Conservation (phyloP, 2,329 filamentous ascomycete species). For the Pseudogymnoascus sp. region DNA sequence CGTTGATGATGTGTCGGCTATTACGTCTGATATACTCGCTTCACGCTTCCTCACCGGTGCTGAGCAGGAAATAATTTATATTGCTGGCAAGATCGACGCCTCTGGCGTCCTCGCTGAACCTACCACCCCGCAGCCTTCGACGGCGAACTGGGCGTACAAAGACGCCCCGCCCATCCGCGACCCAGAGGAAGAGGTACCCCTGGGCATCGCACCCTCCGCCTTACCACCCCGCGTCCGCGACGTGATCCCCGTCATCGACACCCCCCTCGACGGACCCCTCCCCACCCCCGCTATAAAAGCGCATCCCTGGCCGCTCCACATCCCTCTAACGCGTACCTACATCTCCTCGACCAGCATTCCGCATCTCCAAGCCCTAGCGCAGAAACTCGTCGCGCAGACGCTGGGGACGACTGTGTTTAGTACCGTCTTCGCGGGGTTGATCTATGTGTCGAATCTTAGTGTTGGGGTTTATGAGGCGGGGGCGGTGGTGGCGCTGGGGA, state of each 20-base stretch:
- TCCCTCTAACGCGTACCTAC: slow-evolving; percentile 59
- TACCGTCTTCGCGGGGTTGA: slow-evolving; percentile 42
- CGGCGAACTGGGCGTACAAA: slow-evolving; percentile 23
- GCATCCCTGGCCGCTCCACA: slow-evolving; percentile 61
- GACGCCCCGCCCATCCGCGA: not conserved
- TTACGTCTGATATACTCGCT: slow-evolving; percentile 69
- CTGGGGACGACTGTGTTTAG: slow-evolving; percentile 51
- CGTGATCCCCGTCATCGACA: not conserved
- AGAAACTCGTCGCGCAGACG: slow-evolving; percentile 66
- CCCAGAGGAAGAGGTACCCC: not conserved
- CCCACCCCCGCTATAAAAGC: slow-evolving; percentile 10
- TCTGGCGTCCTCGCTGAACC: slow-evolving; percentile 38
- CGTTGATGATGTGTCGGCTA: slow-evolving; percentile 81
- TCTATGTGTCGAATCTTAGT: slow-evolving; percentile 47
- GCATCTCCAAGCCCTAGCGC: slow-evolving; percentile 62
- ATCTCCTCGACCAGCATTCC: slow-evolving; percentile 60
- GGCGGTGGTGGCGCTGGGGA: slow-evolving; percentile 50
- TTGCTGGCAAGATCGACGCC: slow-evolving; percentile 67
- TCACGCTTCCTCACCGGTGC: slow-evolving; percentile 68
- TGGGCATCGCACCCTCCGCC: slow-evolving; percentile 18
- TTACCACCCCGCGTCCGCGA: slow-evolving; percentile 3
- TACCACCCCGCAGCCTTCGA: not conserved
- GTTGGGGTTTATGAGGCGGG: slow-evolving; percentile 51
- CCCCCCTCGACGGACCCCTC: not conserved
- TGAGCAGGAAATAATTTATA: slow-evolving; percentile 73